A percentile compares a stretch with the other conserved stretches of the same genome.
Evolutionary conservation across 1,284 basidiomycete genomes (phyloP).

Genomic region (Neonothopanus nambi): DNA sequence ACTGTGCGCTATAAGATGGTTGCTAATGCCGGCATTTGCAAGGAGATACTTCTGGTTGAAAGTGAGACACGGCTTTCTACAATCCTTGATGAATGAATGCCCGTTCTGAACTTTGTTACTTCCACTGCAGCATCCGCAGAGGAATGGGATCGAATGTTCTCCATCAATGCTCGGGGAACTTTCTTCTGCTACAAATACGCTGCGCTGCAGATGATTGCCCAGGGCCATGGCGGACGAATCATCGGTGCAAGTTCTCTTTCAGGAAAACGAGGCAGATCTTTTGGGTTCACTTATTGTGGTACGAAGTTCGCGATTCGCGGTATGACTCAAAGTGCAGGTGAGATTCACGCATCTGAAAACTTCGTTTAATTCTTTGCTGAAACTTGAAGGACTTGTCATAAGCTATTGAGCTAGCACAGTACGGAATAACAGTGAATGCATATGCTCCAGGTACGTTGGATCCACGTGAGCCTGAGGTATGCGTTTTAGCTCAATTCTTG

Average conservation of each 20-base stretch:
- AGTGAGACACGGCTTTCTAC: too few relatives aligned
- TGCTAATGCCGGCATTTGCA: constrained; percentile 36
- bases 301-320: constrained; percentile 31
- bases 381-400: too few relatives aligned
- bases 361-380: background rate
- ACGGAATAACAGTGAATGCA: constrained; percentile 15
- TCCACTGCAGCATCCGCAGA: background rate
- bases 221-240: constrained; percentile 12
- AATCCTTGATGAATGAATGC: too few relatives aligned
- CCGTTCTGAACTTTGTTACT: background rate
- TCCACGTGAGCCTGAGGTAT: too few relatives aligned
- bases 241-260: constrained; percentile 11
- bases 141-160: constrained; percentile 9
- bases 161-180: constrained; percentile 8
- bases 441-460: constrained; percentile 12
- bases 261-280: background rate
- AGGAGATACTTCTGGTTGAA: constrained; percentile 24
- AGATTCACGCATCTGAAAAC: background rate
- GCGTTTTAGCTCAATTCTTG: too few relatives aligned
- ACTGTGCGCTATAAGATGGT: constrained; percentile 27
- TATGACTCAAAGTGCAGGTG: constrained; percentile 21
- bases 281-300: constrained; percentile 14
- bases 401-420: constrained; percentile 8
- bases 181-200: constrained; percentile 18
- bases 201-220: constrained; percentile 14